phyloP scores from a whole-genome alignment of 2,329 filamentous ascomycete species.

The Paraconiothyrium brasiliense region DNA sequence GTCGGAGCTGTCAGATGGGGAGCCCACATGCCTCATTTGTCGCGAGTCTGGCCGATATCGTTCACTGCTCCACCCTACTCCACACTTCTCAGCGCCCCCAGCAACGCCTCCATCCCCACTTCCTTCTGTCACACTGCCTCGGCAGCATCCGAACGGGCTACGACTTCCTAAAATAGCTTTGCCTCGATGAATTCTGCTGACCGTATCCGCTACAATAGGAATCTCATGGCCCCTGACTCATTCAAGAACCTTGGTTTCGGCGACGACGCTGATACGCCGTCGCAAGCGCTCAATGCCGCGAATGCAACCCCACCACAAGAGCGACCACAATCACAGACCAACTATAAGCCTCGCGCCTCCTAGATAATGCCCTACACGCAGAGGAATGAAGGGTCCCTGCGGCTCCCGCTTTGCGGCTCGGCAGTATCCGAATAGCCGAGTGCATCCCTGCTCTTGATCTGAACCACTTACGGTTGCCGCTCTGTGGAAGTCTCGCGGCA shows the following conservation, averaged over 20 bases:
- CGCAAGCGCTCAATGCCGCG: conserved; percentile 20
- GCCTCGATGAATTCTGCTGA: conserved; percentile 30
- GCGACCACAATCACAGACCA: conserved; percentile 32
- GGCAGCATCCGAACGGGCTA: conserved; percentile 33
- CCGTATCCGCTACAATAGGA: conserved; percentile 57
- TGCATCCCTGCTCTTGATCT: conserved; percentile 20
- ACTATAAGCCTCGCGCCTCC: conserved; percentile 35
- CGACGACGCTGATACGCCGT: conserved; percentile 54
- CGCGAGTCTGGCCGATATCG: conserved; percentile 21
- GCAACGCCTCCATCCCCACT: conserved; percentile 26
- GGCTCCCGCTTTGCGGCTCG: conserved; percentile 33
- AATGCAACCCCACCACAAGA: conserved; percentile 39
- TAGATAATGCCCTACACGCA: conserved; percentile 25
- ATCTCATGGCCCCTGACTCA: conserved; percentile 94
- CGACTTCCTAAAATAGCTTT: conserved; percentile 22
- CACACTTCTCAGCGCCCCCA: conserved; percentile 25
- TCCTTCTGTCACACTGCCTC: conserved; percentile 34
- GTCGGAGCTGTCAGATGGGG: conserved; percentile 33
- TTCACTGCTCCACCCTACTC: conserved; percentile 21
- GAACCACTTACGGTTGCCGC: conserved; percentile 19
- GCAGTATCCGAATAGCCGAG: conserved; percentile 42
- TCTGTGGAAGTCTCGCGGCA: conserved; percentile 15
- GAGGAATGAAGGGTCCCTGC: conserved; percentile 32
- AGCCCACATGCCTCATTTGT: conserved; percentile 29
- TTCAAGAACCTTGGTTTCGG: conserved; percentile 92